Evolutionary conservation across 2,329 filamentous ascomycete species (phyloP), one percentile per base, ranked within the genome.

Genomic region (Colletotrichum abscissum): DNA sequence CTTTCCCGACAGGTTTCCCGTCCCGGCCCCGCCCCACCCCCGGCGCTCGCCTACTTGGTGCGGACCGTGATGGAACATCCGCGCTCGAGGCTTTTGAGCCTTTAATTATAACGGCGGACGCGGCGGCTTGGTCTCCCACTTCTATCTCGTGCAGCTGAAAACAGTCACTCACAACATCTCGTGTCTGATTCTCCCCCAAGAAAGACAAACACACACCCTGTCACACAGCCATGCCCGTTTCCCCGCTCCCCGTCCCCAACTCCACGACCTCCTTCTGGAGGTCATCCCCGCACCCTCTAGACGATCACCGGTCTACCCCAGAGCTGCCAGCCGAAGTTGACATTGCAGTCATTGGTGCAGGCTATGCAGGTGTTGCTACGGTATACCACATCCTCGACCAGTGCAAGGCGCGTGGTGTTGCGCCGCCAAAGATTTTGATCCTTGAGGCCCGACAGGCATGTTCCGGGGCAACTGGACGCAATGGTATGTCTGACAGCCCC

Each of bases 381-480:
- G 75, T 72, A 12, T 72, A 76, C 63, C 75, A 76, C 63, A 60
- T 76, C 7, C 73, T 76, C 52, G 28, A 79, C 69, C 79, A 80
- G 22, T 64, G 75, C 35, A 78, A 79, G 35, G 75, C 78, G 79
- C 11, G 78, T 77, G 19, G 80, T 80, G 68, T n/a, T 77, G 24
- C 65, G 7, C 62, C 70, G 14, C 78, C 66, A 3, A 69, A 22
- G 1, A 55, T 89, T 4, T 81, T 86, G 3, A 83, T 89, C 6
- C 80, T 89, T 16, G 88, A 90, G 74, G 87, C 88, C 4, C 81
- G 88, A 2, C 79, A 84, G 49, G 76, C 86, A 6, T 88, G 86
- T 76, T 86, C 84, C 19, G 88, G 88, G 14, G 88, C 88, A 1
- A 90, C 88, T 3, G 88, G 86, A 1, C 84, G 88, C 55, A 89